phyloP scores from a whole-genome alignment of 208 protist species.

The Strigomonas culicis region DNA sequence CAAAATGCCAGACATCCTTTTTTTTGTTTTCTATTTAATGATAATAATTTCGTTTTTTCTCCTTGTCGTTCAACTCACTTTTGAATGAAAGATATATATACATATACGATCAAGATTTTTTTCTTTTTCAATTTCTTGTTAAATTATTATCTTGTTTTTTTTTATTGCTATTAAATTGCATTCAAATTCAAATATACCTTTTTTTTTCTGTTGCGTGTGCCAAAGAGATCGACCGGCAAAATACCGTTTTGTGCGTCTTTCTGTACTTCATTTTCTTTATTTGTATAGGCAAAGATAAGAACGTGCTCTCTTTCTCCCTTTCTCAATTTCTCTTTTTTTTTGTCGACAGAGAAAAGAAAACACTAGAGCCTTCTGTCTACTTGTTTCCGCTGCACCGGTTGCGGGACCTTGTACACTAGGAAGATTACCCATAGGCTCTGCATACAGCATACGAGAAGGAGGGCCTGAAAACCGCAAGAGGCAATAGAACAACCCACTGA shows the following conservation, averaged over 20 bases:
- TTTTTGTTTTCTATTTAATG: conserved; percentile 6
- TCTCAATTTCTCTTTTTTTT: conserved; percentile 16
- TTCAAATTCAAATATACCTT: too few relatives aligned
- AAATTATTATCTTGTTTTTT: conserved; percentile 4
- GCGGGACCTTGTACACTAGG: too few relatives aligned
- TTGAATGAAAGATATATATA: conserved; percentile 5
- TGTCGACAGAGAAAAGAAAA: too few relatives aligned
- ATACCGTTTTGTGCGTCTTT: conserved; percentile 11
- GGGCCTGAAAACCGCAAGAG: too few relatives aligned
- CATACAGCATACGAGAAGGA: too few relatives aligned
- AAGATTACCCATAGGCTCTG: too few relatives aligned
- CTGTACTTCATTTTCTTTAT: background rate
- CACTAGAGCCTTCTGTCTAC: too few relatives aligned
- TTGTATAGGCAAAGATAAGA: background rate
- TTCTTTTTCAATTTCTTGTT: conserved; percentile 5
- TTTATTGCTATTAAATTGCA: conserved; percentile 4
- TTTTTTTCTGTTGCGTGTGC: conserved; percentile 7
- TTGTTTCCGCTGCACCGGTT: too few relatives aligned
- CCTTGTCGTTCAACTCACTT: background rate
- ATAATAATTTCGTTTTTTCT: background rate
- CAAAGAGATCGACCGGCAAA: background rate
- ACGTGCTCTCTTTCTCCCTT: background rate
- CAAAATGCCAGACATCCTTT: too few relatives aligned
- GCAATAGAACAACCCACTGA: too few relatives aligned
- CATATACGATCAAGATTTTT: background rate